Evolutionary conservation across 768 basidiomycete species (phyloP), one percentile per base, ranked within the genome.

Genomic region (Boletus speciosus): DNA sequence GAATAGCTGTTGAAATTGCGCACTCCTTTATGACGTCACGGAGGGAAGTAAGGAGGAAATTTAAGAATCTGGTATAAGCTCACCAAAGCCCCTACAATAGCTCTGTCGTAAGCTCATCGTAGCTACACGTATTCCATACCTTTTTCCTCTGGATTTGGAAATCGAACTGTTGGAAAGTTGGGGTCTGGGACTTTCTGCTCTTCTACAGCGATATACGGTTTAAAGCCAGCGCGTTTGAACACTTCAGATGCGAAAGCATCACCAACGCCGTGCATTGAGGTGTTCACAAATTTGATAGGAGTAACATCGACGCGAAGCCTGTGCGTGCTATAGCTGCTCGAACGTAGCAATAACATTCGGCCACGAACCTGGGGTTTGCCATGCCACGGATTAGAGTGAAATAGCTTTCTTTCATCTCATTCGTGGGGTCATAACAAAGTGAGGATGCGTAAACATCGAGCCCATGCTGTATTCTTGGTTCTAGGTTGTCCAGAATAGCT

Each of bases 121-220:
- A 54, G 21, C 6, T 6, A 44, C 25, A 40, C 7, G 43, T 25
- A 43, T 40, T 15, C 14, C 70, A 51, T 63, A 82, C 93, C 93
- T 71, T 89, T 86, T 68, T 95, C 93, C 68, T 95, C 93, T 2
- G 93, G 93, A 63, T 95, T 95, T 2, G 93, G 93, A 67, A 90
- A 93, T 21, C 71, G 73, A 16, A 94, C 88, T 5, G 92, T 93
- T 4, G 90, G 83, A 63, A 95, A 95, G 29, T 92, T 82, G 5
- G 93, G 90, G 70, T 95, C 86, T 2, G 93, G 89, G 3, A 73
- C 51, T 57, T 80, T 78, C 68, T 95, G 93, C 57, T 83, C 78
- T 47, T 66, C 62, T 11, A 93, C 88, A 2, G 84, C 78, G 10
- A 78, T 74, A 65, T 80, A 85, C 1, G 80, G 76, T 16, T 75